Evolutionary conservation across 73 alveolate genomes (phyloP).

Genomic region (Diophrys appendiculata): DNA sequence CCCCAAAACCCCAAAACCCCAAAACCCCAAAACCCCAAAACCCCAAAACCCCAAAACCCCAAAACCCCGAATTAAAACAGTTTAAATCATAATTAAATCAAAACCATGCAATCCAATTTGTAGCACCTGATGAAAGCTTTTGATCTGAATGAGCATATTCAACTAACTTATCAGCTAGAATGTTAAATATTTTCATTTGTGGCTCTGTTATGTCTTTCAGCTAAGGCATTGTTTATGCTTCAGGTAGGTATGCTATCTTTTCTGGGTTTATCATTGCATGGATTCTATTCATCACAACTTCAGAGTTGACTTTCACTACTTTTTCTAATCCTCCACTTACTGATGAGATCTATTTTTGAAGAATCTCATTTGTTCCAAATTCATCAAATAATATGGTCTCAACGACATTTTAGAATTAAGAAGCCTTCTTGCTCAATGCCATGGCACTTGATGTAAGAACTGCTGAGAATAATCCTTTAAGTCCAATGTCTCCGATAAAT

Average conservation of each 20-base stretch:
- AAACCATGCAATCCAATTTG: constrained; percentile 53
- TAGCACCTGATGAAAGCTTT: constrained; percentile 13
- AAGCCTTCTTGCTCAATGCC: constrained; percentile 4
- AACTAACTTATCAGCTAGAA: constrained; percentile 23
- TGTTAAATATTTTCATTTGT: constrained; percentile 30
- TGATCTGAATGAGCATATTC: constrained; percentile 27
- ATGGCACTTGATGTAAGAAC: constrained; percentile 31
- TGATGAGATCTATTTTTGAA: background rate
- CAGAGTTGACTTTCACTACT: background rate
- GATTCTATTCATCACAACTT: background rate
- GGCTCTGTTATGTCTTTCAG: constrained; percentile 25
- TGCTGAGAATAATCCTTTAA: constrained; percentile 56
- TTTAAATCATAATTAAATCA: constrained; percentile 2
- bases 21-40: too few relatives aligned
- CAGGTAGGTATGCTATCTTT: background rate
- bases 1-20: too few relatives aligned
- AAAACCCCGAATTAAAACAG: background rate
- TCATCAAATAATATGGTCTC: background rate
- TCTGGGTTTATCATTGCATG: background rate
- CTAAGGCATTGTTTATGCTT: constrained; percentile 17
- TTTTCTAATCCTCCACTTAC: background rate
- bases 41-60: constrained; percentile 20
- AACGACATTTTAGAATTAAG: background rate
- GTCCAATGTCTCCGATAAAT: constrained; percentile 42
- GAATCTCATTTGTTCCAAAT: background rate